These are phyloP conservation scores for Emmonsiellopsis sp. DNA, from an alignment of 2,329 filamentous ascomycete genomes.

Conservation along the genomic window DNA sequence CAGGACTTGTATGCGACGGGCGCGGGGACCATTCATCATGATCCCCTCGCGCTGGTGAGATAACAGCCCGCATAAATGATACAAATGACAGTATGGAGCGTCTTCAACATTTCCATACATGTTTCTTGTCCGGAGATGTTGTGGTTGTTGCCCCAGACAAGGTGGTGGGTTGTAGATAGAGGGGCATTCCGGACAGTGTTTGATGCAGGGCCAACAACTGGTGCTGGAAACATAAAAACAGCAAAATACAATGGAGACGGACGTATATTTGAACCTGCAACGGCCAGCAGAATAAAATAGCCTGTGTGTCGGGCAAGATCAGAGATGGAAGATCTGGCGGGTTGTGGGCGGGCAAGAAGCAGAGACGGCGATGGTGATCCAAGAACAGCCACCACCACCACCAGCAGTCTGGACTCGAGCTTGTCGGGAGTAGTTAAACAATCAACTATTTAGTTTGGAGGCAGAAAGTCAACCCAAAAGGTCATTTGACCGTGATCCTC, in stretches of 20 bases:
- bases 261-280: background rate
- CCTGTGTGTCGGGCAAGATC: constrained; percentile 4
- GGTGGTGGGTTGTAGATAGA: background rate
- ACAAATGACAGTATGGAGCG: background rate
- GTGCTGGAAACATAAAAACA: background rate
- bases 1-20: background rate
- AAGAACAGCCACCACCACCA: background rate
- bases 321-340: background rate
- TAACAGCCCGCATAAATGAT: background rate
- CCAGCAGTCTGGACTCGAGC: background rate
- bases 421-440: background rate
- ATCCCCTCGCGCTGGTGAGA: background rate
- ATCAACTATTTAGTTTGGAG: background rate
- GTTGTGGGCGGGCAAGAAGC: background rate
- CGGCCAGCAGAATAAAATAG: background rate
- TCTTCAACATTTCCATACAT: background rate
- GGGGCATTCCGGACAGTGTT: background rate
- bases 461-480: background rate
- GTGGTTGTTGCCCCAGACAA: background rate
- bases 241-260: background rate
- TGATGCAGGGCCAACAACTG: background rate
- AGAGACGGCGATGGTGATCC: background rate
- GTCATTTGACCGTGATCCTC: background rate
- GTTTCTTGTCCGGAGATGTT: background rate
- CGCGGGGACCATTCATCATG: background rate